These are phyloP conservation scores for Podaxis rugospora DNA, from an alignment of 768 basidiomycete species.

Conservation along the genomic window DNA sequence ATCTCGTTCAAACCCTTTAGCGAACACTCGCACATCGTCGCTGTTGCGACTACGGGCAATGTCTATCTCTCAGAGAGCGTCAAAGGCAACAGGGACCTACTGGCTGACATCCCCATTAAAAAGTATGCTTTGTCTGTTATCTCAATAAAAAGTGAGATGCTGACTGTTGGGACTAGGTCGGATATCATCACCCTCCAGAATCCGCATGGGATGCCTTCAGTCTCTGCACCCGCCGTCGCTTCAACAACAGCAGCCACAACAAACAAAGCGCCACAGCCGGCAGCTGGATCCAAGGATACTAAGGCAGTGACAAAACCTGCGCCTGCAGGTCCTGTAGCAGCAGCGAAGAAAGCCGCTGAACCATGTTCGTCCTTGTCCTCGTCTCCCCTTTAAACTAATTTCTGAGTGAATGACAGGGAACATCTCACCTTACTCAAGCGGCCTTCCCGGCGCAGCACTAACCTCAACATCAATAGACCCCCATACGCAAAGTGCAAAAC, in stretches of 20 bases:
- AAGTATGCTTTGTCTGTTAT: slow-evolving; percentile 44
- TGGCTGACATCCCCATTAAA: slow-evolving; percentile 81
- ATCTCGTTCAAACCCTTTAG: slow-evolving; percentile 98
- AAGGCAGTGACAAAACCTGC: slow-evolving; percentile 29
- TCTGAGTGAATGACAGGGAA: slow-evolving; percentile 53
- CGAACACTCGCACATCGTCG: slow-evolving; percentile 93
- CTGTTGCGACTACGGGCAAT: slow-evolving; percentile 86
- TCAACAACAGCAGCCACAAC: slow-evolving; percentile 13
- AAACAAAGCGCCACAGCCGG: slow-evolving; percentile 25
- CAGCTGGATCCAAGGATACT: slow-evolving; percentile 17
- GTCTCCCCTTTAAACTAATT: neutral
- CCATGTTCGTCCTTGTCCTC: slow-evolving; percentile 53
- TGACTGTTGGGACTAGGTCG: slow-evolving; percentile 38
- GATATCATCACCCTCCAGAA: slow-evolving; percentile 96
- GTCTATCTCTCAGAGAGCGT: slow-evolving; percentile 91
- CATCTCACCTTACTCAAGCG: slow-evolving; percentile 86
- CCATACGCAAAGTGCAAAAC: slow-evolving; percentile 59
- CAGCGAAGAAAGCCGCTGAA: slow-evolving; percentile 50
- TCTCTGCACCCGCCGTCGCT: slow-evolving; percentile 34
- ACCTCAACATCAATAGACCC: slow-evolving; percentile 92
- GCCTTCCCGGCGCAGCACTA: slow-evolving; percentile 86
- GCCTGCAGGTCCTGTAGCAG: slow-evolving; percentile 27
- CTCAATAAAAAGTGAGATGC: slow-evolving; percentile 3
- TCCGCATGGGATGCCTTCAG: slow-evolving; percentile 70
- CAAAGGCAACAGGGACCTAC: slow-evolving; percentile 80